Percentiles rank a stretch among this genome's conserved stretches.
phyloP scores from a whole-genome alignment of 2,329 filamentous ascomycete genomes.

The Knoxdaviesia capensis region DNA sequence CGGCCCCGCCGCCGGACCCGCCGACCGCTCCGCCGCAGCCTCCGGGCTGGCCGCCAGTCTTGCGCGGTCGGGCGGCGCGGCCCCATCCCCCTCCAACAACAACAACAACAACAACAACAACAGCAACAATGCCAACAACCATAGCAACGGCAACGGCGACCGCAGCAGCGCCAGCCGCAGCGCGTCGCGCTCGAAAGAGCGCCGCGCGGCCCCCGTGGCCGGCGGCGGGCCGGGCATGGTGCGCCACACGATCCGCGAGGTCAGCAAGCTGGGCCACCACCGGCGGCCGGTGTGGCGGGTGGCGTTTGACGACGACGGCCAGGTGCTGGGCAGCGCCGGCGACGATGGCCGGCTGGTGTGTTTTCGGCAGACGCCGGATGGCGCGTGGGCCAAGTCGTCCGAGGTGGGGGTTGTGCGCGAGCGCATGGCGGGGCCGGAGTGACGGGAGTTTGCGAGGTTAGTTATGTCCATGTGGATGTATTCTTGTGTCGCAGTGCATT shows the following conservation, averaged over 20 bases:
- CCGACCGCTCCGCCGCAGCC: constrained; percentile 12
- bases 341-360: constrained; percentile 51
- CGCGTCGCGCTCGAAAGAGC: constrained; percentile 5
- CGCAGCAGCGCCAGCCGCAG: constrained; percentile 21
- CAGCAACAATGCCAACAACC: constrained; percentile 5
- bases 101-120: constrained; percentile 8
- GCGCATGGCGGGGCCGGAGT: constrained; percentile 23
- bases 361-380: constrained; percentile 38
- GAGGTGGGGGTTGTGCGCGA: constrained; percentile 38
- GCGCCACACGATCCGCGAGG: constrained; percentile 38
- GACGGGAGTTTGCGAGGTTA: no score
- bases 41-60: constrained; percentile 3
- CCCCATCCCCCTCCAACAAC: constrained; percentile 12
- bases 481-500: no score
- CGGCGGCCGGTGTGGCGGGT: constrained; percentile 58
- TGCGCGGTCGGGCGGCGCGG: constrained; percentile 6
- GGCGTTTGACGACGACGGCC: constrained; percentile 48
- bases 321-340: constrained; percentile 55
- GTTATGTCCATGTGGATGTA: no score
- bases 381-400: constrained; percentile 37
- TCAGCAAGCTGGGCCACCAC: constrained; percentile 46
- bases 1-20: constrained; percentile 12
- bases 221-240: constrained; percentile 43
- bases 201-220: background rate
- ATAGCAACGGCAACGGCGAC: constrained; percentile 14